Conservation (phyloP, 352 stramenopile species). For the Phytophthora brassicae region DNA sequence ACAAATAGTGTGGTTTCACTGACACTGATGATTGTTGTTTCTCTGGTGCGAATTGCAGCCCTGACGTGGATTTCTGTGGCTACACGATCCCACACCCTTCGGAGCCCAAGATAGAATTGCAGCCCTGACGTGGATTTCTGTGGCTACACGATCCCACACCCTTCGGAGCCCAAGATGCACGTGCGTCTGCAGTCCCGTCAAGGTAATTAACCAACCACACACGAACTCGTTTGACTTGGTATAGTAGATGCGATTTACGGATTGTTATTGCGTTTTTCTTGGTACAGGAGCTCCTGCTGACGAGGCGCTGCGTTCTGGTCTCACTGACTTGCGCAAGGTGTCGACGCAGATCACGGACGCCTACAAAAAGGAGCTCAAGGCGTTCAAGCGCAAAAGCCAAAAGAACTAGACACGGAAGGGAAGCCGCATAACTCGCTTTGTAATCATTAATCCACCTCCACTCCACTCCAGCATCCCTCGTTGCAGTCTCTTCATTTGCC, state of each 20-base stretch:
- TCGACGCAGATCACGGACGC: conserved; percentile 70
- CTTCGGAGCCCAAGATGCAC: conserved; percentile 94
- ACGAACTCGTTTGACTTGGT: no score
- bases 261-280: background rate
- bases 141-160: conserved; percentile 95
- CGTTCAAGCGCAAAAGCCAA: conserved; percentile 75
- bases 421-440: conserved; percentile 4
- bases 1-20: background rate
- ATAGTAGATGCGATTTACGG: background rate
- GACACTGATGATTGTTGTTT: background rate
- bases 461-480: no score
- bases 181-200: conserved; percentile 89
- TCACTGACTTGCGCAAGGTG: conserved; percentile 76
- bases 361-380: conserved; percentile 83
- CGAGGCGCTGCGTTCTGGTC: conserved; percentile 57
- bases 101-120: conserved; percentile 95
- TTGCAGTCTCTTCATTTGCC: no score
- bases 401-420: conserved; percentile 78
- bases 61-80: conserved; percentile 92
- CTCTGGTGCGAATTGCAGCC: conserved; percentile 44
- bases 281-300: conserved; percentile 55
- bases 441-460: conserved; percentile 34
- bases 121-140: conserved; percentile 94
- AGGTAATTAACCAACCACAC: no score
- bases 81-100: conserved; percentile 96